These are phyloP conservation scores for Lasiosphaeria ovina DNA, from an alignment of 495 filamentous ascomycete species.

Conservation along the genomic window DNA sequence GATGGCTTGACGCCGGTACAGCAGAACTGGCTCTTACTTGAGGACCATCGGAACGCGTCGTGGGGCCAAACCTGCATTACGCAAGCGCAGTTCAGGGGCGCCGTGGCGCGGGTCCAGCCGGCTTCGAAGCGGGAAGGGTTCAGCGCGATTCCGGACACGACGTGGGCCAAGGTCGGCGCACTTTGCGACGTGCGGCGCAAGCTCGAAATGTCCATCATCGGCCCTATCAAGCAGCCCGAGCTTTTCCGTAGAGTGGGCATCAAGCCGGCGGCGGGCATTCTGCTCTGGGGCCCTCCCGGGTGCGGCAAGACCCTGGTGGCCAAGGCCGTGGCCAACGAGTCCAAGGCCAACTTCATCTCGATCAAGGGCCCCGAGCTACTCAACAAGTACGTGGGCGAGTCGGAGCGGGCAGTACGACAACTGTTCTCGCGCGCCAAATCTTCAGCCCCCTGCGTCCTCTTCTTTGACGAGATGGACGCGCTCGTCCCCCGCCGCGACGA, in stretches of 20 bases:
- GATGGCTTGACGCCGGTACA: slow-evolving; percentile 51
- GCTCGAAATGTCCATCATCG: slow-evolving; percentile 83
- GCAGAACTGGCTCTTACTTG: slow-evolving; percentile 37
- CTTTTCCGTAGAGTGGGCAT: slow-evolving; percentile 80
- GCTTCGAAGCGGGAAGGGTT: slow-evolving; percentile 96
- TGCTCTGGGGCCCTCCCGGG: slow-evolving; percentile 95
- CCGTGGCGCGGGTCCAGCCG: slow-evolving; percentile 83
- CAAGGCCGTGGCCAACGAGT: slow-evolving; percentile 95
- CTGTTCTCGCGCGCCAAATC: slow-evolving; percentile 87
- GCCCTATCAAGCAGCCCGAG: slow-evolving; percentile 84
- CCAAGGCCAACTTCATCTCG: slow-evolving; percentile 94
- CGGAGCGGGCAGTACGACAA: slow-evolving; percentile 86
- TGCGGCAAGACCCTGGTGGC: slow-evolving; percentile 97
- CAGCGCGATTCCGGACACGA: slow-evolving; percentile 94
- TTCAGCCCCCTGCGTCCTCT: slow-evolving; percentile 87
- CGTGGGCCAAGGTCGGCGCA: slow-evolving; percentile 90
- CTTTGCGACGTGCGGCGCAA: slow-evolving; percentile 75
- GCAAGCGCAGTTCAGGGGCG: slow-evolving; percentile 65
- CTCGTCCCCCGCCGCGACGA: slow-evolving; percentile 83
- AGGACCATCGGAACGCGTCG: slow-evolving; percentile 23
- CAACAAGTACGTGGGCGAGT: slow-evolving; percentile 96
- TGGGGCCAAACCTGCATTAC: slow-evolving; percentile 34
- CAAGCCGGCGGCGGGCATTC: slow-evolving; percentile 81
- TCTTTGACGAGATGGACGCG: slow-evolving; percentile 97
- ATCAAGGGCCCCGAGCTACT: slow-evolving; percentile 93